Conservation (phyloP, 352 stramenopile species). For the Globisporangium carolinianum region DNA sequence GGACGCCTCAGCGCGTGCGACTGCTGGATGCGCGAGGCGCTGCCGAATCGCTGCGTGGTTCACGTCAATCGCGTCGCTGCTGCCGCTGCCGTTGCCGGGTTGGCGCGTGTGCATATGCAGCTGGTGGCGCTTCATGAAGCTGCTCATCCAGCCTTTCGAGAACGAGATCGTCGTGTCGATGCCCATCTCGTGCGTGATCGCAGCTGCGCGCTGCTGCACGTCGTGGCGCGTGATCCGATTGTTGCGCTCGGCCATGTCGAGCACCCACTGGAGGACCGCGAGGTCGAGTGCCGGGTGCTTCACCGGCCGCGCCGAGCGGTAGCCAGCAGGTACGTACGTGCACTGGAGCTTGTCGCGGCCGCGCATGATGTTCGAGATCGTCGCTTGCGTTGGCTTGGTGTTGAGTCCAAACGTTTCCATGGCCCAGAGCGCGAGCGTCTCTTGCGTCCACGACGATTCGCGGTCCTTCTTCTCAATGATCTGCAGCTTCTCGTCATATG, state of each 20-base stretch:
- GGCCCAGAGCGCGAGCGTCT: constrained; percentile 43
- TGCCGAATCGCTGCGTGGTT: constrained; percentile 12
- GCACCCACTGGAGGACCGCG: constrained; percentile 38
- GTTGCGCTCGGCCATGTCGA: constrained; percentile 20
- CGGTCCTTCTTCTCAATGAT: constrained; percentile 54
- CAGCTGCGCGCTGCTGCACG: constrained; percentile 29
- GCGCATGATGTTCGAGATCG: constrained; percentile 59
- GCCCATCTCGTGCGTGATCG: constrained; percentile 31
- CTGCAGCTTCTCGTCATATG: constrained; percentile 50
- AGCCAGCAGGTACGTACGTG: constrained; percentile 30
- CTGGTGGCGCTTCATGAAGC: constrained; percentile 52
- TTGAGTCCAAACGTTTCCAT: constrained; percentile 42
- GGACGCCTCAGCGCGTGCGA: background rate
- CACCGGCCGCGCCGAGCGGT: constrained; percentile 34
- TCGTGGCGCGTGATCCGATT: constrained; percentile 19
- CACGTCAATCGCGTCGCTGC: constrained; percentile 1
- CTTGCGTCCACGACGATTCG: constrained; percentile 43
- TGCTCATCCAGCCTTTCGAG: constrained; percentile 57
- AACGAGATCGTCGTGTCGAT: constrained; percentile 33
- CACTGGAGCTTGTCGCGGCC: constrained; percentile 35
- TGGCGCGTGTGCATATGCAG: constrained; percentile 25
- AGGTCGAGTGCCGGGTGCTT: constrained; percentile 48
- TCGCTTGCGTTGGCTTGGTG: constrained; percentile 47
- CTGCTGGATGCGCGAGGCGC: background rate
- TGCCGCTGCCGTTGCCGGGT: background rate